Conservation (phyloP, 345 rosid species). For the Eucalyptus leucophloia region DNA sequence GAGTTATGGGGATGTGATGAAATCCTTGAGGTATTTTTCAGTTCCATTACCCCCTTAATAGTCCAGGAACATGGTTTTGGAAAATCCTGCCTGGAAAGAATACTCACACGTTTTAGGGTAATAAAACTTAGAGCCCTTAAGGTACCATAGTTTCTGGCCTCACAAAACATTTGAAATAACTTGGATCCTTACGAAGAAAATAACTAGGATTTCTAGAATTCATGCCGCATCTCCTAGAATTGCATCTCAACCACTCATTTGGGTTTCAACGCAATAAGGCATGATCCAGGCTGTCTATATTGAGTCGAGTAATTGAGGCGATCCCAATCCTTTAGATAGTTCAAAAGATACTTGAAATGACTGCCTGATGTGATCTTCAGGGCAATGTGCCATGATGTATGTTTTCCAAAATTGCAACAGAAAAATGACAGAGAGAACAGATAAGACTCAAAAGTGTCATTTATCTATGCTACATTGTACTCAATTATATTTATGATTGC, state of each 20-base stretch:
- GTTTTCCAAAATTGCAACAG: neutral
- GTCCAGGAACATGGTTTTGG: conserved; percentile 48
- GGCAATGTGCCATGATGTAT: neutral
- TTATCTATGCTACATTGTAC: neutral
- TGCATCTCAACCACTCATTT: neutral
- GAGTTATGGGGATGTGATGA: too few species aligned
- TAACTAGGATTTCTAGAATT: neutral
- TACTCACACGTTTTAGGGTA: neutral
- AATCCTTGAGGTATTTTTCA: conserved; percentile 30
- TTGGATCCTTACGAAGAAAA: neutral
- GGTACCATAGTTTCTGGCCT: neutral
- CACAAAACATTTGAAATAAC: neutral
- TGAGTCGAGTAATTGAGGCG: neutral
- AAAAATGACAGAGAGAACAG: neutral
- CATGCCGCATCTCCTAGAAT: neutral
- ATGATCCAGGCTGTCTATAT: neutral
- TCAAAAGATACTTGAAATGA: neutral
- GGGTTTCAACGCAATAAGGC: neutral
- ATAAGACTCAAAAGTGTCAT: neutral
- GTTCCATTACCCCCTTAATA: conserved; percentile 35
- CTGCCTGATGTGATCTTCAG: neutral
- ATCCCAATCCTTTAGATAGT: neutral
- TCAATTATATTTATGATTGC: neutral
- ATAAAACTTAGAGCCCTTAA: neutral
- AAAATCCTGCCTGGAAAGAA: conserved; percentile 47